A percentile compares a stretch with the other conserved stretches of the same genome.
Conservation (phyloP, 2,329 filamentous ascomycete species). For the Lojkania enalia region DNA sequence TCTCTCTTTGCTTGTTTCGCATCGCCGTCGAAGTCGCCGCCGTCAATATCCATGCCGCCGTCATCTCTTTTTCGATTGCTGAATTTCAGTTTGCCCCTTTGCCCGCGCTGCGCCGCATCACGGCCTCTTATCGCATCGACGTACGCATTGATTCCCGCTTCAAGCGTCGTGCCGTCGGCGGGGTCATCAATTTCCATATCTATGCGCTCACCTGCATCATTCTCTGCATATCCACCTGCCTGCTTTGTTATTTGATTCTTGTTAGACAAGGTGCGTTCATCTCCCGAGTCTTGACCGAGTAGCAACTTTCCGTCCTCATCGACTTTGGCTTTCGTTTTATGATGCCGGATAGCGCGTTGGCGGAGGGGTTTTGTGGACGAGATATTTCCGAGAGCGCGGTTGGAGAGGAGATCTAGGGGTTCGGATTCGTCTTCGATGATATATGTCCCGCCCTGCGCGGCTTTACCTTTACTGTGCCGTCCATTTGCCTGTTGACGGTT, state of each 20-base stretch:
- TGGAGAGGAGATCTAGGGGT: conserved; percentile 89
- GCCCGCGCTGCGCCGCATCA: conserved; percentile 60
- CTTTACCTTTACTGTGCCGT: conserved; percentile 27
- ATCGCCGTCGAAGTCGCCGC: conserved; percentile 47
- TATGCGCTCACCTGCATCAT: conserved; percentile 48
- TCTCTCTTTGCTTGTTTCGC: conserved; percentile 41
- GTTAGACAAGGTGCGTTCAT: conserved; percentile 40
- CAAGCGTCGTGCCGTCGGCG: conserved; percentile 47
- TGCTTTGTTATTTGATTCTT: conserved; percentile 37
- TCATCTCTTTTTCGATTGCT: conserved; percentile 53
- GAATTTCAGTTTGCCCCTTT: conserved; percentile 64
- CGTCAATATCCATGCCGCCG: conserved; percentile 51
- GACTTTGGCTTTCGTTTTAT: conserved; percentile 49
- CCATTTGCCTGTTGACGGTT: conserved; percentile 26
- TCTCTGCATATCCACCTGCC: too few species aligned
- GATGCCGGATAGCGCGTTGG: conserved; percentile 55
- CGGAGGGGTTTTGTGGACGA: conserved; percentile 83
- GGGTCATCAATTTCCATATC: conserved; percentile 64
- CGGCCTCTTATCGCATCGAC: conserved; percentile 63
- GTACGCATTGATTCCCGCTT: conserved; percentile 62
- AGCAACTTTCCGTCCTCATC: conserved; percentile 82
- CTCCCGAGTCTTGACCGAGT: conserved; percentile 56
- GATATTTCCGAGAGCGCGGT: conserved; percentile 86
- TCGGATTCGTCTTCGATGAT: conserved; percentile 95
- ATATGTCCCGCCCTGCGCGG: conserved; percentile 65